Evolutionary conservation across 257 asterid species (phyloP), one percentile per base, ranked within the genome.

Genomic region (Solanum arcanum): DNA sequence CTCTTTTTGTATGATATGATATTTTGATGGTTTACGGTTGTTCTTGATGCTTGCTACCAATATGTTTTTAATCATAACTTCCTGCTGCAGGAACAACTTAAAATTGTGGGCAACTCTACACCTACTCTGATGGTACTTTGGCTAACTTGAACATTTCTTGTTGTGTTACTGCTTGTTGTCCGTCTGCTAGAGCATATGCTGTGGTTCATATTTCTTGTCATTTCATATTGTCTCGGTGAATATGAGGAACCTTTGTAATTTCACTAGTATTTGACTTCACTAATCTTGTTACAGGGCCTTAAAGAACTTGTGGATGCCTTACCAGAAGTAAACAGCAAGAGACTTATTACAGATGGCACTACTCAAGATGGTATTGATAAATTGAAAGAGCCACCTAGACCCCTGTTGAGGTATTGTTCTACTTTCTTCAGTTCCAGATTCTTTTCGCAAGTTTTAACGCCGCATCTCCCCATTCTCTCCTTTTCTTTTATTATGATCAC

Each of bases 281-380:
- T 83, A 46, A 66, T 80, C n/a, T 27, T 60, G 73, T 74, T 86
- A 7, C 92, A 95, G 97, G 96, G 98, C 77, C 96, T 95, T 64
- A 95, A 94, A 92, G 98, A 90, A 62, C 77, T 95, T 46, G 90
- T 90, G 9, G 97, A 90, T 84, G 35, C 91, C 66, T 64, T 88
- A 20, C 83, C 91, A 31, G 73, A 91, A 23, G 87, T 60, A 56
- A 90, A 76, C 42, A 89, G 29, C 35, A 68, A 52, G 15, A 86
- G 85, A 76, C 31, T 83, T 89, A 84, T 88, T 90, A 91, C 93
- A 13, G 90, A 93, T 89, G 96, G 93, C 69, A 84, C 47, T 73
- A 75, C 86, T 18, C 90, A 70, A 68, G 92, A 90, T 70, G 87
- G 84, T 44, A 72, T 84, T 76, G 93, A 91, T 85, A 94, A 88